phyloP scores from a whole-genome alignment of 148 eudicot genomes.

The Selenicereus undatus region DNA sequence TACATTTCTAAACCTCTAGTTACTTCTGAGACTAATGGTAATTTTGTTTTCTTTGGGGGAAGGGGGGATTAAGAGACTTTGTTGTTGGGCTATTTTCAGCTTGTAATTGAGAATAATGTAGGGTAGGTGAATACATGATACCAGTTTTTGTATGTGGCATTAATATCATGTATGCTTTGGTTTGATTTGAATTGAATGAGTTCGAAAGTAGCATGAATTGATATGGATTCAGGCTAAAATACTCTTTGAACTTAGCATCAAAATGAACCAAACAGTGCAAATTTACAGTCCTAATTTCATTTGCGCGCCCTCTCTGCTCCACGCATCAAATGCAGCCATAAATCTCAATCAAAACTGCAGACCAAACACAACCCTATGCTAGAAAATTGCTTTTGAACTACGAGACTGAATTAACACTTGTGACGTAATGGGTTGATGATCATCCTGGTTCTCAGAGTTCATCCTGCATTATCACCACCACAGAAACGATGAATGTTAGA shows the following conservation, averaged over 20 bases:
- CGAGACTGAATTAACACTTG: slow-evolving; percentile 17
- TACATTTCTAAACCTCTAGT: background rate
- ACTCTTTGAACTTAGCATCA: background rate
- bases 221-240: no score
- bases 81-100: no score
- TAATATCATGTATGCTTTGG: no score
- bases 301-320: slow-evolving; percentile 1
- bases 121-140: no score
- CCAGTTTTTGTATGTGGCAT: no score
- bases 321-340: slow-evolving; percentile 19
- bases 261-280: background rate
- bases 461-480: slow-evolving; percentile 52
- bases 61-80: no score
- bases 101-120: no score
- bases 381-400: slow-evolving; percentile 19
- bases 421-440: background rate
- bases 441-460: slow-evolving; percentile 51
- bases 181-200: no score
- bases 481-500: background rate
- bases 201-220: no score
- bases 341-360: no score
- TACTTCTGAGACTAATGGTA: no score
- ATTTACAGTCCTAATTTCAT: background rate
- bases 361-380: slow-evolving; percentile 1
- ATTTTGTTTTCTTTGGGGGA: no score